A percentile compares a stretch with the other conserved stretches of the same genome.
Conservation (phyloP, 1,139 yeast species). For the Sugiyamaella paludigena region DNA sequence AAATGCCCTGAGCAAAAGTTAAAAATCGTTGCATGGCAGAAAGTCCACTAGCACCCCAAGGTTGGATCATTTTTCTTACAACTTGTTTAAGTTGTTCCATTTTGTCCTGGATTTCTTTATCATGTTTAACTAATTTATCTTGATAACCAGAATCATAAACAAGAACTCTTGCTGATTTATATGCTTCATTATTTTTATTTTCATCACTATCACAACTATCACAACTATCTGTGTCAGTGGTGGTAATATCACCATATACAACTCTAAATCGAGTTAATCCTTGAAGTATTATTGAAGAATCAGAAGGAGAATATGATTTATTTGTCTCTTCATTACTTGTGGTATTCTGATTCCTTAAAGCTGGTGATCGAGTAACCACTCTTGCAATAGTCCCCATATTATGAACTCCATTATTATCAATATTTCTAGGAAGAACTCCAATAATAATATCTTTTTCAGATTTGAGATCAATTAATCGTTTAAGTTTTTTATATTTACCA, state of each 20-base stretch:
- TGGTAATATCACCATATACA: constrained; percentile 9
- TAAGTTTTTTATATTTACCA: constrained; percentile 5
- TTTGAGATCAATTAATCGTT: constrained; percentile 11
- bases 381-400: constrained; percentile 30
- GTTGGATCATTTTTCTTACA: constrained; percentile 15
- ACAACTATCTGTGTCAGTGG: neutral
- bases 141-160: constrained; percentile 9
- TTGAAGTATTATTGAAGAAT: constrained; percentile 24
- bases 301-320: constrained; percentile 3
- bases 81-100: constrained; percentile 28
- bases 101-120: constrained; percentile 19
- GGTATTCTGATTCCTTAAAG: no score
- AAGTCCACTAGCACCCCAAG: constrained; percentile 18
- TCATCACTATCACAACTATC: no score
- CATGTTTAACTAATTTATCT: constrained; percentile 9
- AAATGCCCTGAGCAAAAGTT: constrained; percentile 24
- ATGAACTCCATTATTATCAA: constrained; percentile 12
- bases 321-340: no score
- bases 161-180: constrained; percentile 8
- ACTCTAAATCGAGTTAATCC: constrained; percentile 29
- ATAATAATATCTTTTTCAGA: constrained; percentile 14
- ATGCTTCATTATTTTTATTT: no score
- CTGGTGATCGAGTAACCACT: constrained; percentile 17
- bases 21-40: constrained; percentile 26
- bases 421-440: constrained; percentile 13